Evolutionary conservation across 2,329 filamentous ascomycete species (phyloP).

Genomic region (Aspergillus glaucus): DNA sequence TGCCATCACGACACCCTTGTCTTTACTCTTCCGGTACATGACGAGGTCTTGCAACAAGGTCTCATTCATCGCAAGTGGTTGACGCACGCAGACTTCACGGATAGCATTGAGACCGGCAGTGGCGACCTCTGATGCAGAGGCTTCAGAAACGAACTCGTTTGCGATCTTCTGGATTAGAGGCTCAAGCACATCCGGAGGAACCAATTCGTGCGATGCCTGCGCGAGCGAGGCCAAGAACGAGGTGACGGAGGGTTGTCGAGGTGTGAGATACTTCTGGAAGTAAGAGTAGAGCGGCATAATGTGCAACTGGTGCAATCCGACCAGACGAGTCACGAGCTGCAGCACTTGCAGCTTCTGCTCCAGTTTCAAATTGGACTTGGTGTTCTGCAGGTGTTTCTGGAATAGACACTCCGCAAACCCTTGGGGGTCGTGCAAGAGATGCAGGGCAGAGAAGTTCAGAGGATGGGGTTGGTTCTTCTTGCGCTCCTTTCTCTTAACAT

Average conservation of each 20-base stretch:
- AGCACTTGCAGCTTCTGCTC: slow-evolving; percentile 87
- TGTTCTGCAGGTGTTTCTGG: slow-evolving; percentile 81
- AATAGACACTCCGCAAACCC: slow-evolving; percentile 88
- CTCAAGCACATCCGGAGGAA: slow-evolving; percentile 87
- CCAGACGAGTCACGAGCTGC: slow-evolving; percentile 81
- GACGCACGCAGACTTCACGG: slow-evolving; percentile 83
- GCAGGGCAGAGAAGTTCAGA: slow-evolving; percentile 92
- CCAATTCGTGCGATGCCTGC: slow-evolving; percentile 82
- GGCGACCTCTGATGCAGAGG: slow-evolving; percentile 81
- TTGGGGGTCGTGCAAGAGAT: slow-evolving; percentile 89
- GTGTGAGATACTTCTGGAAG: slow-evolving; percentile 87
- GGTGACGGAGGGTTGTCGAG: slow-evolving; percentile 81
- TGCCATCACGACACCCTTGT: slow-evolving; percentile 99
- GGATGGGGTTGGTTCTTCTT: slow-evolving; percentile 84
- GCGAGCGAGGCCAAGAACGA: slow-evolving; percentile 88
- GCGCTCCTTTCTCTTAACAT: slow-evolving; percentile 72
- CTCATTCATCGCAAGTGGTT: slow-evolving; percentile 93
- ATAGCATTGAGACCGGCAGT: slow-evolving; percentile 91
- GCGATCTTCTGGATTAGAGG: slow-evolving; percentile 91
- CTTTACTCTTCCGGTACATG: slow-evolving; percentile 93
- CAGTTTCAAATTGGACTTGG: slow-evolving; percentile 75
- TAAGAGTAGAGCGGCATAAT: slow-evolving; percentile 90
- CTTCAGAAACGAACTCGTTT: slow-evolving; percentile 97
- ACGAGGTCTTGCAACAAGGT: slow-evolving; percentile 93
- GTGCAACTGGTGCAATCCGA: slow-evolving; percentile 87